Base-by-base conservation (phyloP, 768 basidiomycete species). In the Tubosaeta sp. region DNA sequence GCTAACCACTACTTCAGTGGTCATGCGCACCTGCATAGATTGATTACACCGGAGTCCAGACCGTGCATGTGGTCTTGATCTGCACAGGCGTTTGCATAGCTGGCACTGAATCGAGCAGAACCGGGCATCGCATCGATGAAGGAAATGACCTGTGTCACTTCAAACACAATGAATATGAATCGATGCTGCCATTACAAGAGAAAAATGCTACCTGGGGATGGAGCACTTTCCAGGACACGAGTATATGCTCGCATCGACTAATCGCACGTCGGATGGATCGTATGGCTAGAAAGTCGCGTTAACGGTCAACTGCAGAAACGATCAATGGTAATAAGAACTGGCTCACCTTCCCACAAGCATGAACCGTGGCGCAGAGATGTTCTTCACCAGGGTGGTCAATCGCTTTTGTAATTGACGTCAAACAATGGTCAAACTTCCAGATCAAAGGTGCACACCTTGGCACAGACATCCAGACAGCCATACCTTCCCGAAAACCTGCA, bases 11-110 rank as follows among this genome's bases (percentile, higher is more conserved):
- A 6, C 11, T 5, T 47, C n/a, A 12, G 6, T 12, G 21, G 18
- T 22, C 3, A 42, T 16, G 57, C 64, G 30, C 18, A 81, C 82
- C 82, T 81, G 70, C 82, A 84, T 30, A 84, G 72, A 67, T 84
- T 83, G 24, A 74, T 51, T 0, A 69, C 66, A 4, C 49, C 59
- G 2, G 55, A 48, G 21, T 72, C 59, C 3, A 82, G 66, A 1
- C 73, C 80, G 46, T 84, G 82, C 39, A 84, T 67, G 65, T 84
- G 83, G 50, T 79, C 62, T 19, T 59, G 56, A 41, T 67, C 56
- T 2, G 73, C 83, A 84, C 18, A 80, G 66, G 14, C 81, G 71
- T 54, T 73, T 77, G 59, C 83, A 85, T 3, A 85, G 62, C 46
- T 78, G 70, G 56, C 83, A 84, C 3, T 62, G 53, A 9, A 80